Base-by-base conservation (phyloP, 1,139 yeast species). In the Debaryomyces udenii region DNA sequence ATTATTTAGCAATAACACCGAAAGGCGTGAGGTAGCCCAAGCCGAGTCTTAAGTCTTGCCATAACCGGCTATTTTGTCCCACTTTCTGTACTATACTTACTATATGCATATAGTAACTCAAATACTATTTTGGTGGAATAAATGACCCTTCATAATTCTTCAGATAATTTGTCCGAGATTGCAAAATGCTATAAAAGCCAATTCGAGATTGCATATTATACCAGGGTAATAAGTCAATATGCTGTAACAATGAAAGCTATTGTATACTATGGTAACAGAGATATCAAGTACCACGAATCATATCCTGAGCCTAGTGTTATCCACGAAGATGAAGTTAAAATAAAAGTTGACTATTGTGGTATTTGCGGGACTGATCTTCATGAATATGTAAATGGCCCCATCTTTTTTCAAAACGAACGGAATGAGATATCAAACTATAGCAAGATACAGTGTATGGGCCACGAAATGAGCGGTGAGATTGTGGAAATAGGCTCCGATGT, bases 201-300 rank as follows among this genome's bases (percentile, higher is more conserved):
- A 26, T 17, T 34, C n/a, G 23, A 11, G n/a, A 7, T 18, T 13
- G 15, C 14, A n/a, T n/a, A n/a, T n/a, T n/a, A n/a, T n/a, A n/a
- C n/a, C n/a, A n/a, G n/a, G n/a, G n/a, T n/a, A n/a, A n/a, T n/a
- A n/a, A n/a, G n/a, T n/a, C n/a, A n/a, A n/a, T n/a, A n/a, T n/a
- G n/a, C n/a, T n/a, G n/a, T n/a, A n/a, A n/a, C n/a, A 34, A 80
- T 81, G 86, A 74, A 68, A 58, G 86, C 81, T 3, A 57, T 81
- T 36, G 74, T 78, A 32, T 80, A 73, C 51, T 68, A 76, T 53
- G 83, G 81, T 2, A 68, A 68, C 28, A 61, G 70, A 40, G 76
- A 78, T 49, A 56, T 81, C 24, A 62, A 73, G 38, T 78, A 66
- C 51, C 68, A 74, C 3, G 60, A 63, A 1, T 59, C 61, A 26